Evolutionary conservation across 805 yeast species (phyloP), one percentile per base, ranked within the genome.

Genomic region (Ogataea wickerhamii): DNA sequence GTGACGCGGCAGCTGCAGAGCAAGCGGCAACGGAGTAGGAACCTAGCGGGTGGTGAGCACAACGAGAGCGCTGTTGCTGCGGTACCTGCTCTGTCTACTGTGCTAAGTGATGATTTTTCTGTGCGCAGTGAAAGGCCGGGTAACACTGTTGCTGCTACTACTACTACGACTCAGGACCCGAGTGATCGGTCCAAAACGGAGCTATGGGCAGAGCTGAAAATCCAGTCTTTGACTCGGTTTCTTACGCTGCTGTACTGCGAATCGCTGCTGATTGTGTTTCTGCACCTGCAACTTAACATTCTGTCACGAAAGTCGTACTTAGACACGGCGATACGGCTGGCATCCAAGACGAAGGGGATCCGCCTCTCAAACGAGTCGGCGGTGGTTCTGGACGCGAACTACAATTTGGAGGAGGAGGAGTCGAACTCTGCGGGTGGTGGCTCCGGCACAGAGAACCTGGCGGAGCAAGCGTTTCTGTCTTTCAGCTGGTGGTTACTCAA

Each of bases 401-500:
- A 48, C 31, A 46, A 41, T 12, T 25, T 42, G 26, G 59, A 52
- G 5, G 52, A 49, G 4, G 61, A 56, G 11, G 42, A 53, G 32
- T 14, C 45, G 37, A 29, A 47, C 46, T 33, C 41, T 18, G 45
- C 35, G 6, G 36, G 40, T 7, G n/a, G n/a, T n/a, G 18, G 39
- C 22, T 41, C 51, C 16, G 52, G 51, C 21, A 62, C 56, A 32
- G 67, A 63, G 25, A 74, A 74, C 48, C 78, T 73, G 23, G 71
- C 81, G 26, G 93, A 84, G 51, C 91, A 93, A 52, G 82, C 87
- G 35, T 91, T 84, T 56, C 68, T 91, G 32, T 82, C 95, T 0
- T 74, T 87, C 45, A 82, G 89, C 44, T 91, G 97, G 96, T 91
- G 96, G 96, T 61, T 91, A 32, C 67, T 91, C 35, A 88, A 91